A percentile compares a stretch with the other conserved stretches of the same genome.
Conservation (phyloP, 129 eudicot genomes). For the Pittosporum tobira region DNA sequence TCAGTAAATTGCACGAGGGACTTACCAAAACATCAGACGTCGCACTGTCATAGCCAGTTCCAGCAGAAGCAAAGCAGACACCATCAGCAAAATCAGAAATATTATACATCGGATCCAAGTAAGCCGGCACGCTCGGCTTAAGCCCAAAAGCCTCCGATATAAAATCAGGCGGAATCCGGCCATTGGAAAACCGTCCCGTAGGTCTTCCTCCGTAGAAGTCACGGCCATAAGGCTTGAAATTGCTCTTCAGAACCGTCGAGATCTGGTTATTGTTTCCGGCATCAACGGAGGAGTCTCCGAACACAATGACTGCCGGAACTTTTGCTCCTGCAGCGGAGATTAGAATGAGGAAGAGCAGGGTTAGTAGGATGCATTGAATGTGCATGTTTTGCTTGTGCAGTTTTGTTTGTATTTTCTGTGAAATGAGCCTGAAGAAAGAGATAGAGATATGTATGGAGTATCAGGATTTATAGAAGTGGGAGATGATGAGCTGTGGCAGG, state of each 20-base stretch:
- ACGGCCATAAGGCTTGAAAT: conserved; percentile 70
- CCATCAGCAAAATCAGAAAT: conserved; percentile 62
- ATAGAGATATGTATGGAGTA: neutral
- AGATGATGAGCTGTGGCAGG: no score
- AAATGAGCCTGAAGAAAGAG: neutral
- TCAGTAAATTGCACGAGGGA: neutral
- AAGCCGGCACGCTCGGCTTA: conserved; percentile 63
- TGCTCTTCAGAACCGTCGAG: conserved; percentile 61
- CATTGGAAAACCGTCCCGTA: conserved; percentile 76
- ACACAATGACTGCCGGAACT: conserved; percentile 65
- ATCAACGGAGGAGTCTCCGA: conserved; percentile 79
- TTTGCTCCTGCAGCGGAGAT: conserved; percentile 19
- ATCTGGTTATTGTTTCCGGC: conserved; percentile 75
- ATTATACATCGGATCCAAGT: conserved; percentile 52
- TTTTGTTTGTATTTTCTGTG: neutral
- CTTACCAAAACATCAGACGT: conserved; percentile 78
- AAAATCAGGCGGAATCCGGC: conserved; percentile 68
- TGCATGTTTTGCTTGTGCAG: neutral
- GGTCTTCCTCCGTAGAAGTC: conserved; percentile 61
- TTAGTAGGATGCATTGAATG: neutral
- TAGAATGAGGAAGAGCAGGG: neutral
- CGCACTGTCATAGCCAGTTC: conserved; percentile 71
- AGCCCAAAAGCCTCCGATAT: conserved; percentile 61
- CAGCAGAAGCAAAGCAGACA: conserved; percentile 84
- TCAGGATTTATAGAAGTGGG: neutral